phyloP scores from a whole-genome alignment of 352 stramenopile species.

The Nothophytophthora sp. region DNA sequence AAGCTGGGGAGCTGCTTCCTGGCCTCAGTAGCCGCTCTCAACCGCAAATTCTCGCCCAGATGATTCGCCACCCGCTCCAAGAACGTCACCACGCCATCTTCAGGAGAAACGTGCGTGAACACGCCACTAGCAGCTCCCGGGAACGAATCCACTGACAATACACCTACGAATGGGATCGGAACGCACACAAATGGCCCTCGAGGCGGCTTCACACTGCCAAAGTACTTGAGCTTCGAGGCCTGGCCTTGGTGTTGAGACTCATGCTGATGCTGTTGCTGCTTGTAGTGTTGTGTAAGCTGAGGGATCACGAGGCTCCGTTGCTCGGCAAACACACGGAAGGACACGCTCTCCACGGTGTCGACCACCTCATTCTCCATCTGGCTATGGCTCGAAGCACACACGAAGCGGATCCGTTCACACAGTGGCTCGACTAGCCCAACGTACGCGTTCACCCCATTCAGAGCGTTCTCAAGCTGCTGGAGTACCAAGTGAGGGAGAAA shows the following conservation, averaged over 20 bases:
- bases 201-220: constrained; percentile 9
- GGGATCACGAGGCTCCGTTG: constrained; percentile 54
- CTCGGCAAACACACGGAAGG: constrained; percentile 50
- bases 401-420: constrained; percentile 51
- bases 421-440: constrained; percentile 60
- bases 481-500: constrained; percentile 51
- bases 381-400: constrained; percentile 44
- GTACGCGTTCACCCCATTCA: constrained; percentile 69
- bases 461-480: constrained; percentile 49
- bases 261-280: constrained; percentile 24
- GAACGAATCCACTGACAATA: constrained; percentile 70
- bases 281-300: constrained; percentile 30
- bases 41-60: constrained; percentile 47
- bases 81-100: constrained; percentile 57
- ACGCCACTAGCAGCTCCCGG: constrained; percentile 48
- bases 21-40: constrained; percentile 18
- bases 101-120: constrained; percentile 49
- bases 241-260: background rate
- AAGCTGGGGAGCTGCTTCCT: constrained; percentile 28
- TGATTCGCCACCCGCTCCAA: constrained; percentile 47
- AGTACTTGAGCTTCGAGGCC: constrained; percentile 28
- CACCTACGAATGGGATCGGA: constrained; percentile 68
- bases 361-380: constrained; percentile 49
- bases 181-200: constrained; percentile 60
- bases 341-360: constrained; percentile 42